These are phyloP conservation scores for Pueraria montana DNA, from an alignment of 306 rosid genomes.

Conservation along the genomic window DNA sequence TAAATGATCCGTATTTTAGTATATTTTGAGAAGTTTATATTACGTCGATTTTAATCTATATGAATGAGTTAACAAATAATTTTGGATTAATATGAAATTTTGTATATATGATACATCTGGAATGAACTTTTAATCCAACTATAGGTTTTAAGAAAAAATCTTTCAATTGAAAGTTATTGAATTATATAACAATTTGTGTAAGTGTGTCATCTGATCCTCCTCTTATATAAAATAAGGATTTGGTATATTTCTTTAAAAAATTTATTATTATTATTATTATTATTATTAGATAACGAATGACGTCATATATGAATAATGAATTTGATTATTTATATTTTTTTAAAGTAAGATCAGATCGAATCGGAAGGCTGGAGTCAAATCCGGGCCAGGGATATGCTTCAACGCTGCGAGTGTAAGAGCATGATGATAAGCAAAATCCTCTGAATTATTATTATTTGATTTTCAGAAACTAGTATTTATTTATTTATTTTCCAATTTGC, in stretches of 20 bases:
- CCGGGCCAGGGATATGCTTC: constrained; percentile 34
- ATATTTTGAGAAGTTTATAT: no score
- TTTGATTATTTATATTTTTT: background rate
- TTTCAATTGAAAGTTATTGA: no score
- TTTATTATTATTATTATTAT: background rate
- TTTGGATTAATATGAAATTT: no score
- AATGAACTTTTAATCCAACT: no score
- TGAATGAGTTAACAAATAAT: no score
- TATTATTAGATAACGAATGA: background rate
- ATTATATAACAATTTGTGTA: no score
- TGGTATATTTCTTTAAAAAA: background rate
- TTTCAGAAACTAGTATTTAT: background rate
- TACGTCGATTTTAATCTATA: no score
- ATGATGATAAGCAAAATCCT: constrained; percentile 1
- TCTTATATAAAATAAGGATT: no score
- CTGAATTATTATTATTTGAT: background rate
- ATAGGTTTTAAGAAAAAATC: no score
- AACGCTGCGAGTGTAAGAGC: background rate
- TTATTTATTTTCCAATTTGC: background rate
- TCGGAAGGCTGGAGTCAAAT: constrained; percentile 40
- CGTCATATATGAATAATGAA: background rate
- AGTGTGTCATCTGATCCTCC: no score
- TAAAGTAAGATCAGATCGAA: constrained; percentile 2
- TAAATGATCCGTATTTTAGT: no score
- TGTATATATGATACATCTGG: no score